Evolutionary conservation across 352 stramenopile species (phyloP).

Genomic region (Phytophthora pseudosyringae): DNA sequence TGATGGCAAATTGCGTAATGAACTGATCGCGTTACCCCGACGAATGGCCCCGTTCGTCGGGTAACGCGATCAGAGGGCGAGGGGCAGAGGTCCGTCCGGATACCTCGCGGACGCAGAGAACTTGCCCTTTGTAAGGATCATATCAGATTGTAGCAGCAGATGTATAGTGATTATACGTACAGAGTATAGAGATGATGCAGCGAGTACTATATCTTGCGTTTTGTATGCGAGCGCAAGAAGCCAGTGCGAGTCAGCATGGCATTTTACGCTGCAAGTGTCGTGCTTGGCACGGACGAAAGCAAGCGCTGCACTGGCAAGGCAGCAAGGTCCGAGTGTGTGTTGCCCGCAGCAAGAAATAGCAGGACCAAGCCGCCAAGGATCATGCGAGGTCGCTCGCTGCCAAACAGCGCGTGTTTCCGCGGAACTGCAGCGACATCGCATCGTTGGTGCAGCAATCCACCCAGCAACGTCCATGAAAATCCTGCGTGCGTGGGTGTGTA

Average conservation of each 20-base stretch:
- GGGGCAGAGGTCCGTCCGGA: constrained; percentile 10
- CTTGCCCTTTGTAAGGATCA: constrained; percentile 26
- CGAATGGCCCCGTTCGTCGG: constrained; percentile 31
- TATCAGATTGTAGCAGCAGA: constrained; percentile 13
- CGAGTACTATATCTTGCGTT: constrained; percentile 19
- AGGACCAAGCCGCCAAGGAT: too few relatives aligned
- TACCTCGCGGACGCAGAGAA: constrained; percentile 3
- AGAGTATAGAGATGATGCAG: constrained; percentile 16
- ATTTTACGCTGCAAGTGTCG: neutral
- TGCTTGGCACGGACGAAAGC: constrained; percentile 5
- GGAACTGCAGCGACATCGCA: constrained; percentile 16
- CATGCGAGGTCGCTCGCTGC: neutral
- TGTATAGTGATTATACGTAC: constrained; percentile 16
- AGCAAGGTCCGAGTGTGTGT: too few relatives aligned
- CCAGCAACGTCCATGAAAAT: constrained; percentile 20
- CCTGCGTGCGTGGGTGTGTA: neutral
- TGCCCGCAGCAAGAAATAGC: too few relatives aligned
- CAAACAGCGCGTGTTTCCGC: constrained; percentile 28
- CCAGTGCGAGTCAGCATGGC: constrained; percentile 22
- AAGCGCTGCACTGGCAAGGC: neutral
- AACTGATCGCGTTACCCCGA: constrained; percentile 71
- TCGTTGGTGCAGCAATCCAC: constrained; percentile 3
- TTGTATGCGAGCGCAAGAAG: constrained; percentile 13
- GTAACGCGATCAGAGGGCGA: constrained; percentile 4
- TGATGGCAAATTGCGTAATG: constrained; percentile 65